phyloP scores from a whole-genome alignment of 2,329 filamentous ascomycete genomes.

The Botryotinia globosa region DNA sequence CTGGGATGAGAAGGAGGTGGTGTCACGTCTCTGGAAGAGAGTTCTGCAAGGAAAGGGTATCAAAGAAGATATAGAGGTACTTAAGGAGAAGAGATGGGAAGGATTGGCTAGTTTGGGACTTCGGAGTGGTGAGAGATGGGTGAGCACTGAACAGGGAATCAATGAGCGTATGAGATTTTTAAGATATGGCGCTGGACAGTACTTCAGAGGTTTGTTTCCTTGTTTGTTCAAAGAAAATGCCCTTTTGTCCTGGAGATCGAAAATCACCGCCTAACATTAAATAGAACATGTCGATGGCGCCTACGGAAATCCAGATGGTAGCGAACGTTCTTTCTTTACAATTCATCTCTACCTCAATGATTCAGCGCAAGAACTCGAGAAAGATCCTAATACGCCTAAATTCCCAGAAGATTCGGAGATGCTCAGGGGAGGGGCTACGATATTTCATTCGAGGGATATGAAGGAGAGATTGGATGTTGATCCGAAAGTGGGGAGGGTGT shows the following conservation, averaged over 20 bases:
- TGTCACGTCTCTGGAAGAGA: constrained; percentile 60
- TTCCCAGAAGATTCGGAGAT: neutral
- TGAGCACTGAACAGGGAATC: constrained; percentile 42
- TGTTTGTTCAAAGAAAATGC: too few relatives aligned
- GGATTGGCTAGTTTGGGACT: constrained; percentile 39
- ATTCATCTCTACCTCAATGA: constrained; percentile 56
- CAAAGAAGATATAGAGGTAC: constrained; percentile 41
- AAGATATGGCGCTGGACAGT: constrained; percentile 68
- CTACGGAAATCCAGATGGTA: constrained; percentile 46
- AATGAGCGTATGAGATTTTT: constrained; percentile 77
- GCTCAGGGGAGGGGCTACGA: constrained; percentile 48
- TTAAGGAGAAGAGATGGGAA: constrained; percentile 36
- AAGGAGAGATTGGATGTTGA: constrained; percentile 50
- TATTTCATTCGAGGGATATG: constrained; percentile 48
- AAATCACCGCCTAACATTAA: neutral
- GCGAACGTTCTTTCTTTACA: constrained; percentile 46
- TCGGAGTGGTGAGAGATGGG: constrained; percentile 27
- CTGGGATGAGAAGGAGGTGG: constrained; percentile 64
- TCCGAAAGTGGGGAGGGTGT: constrained; percentile 54
- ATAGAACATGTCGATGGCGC: constrained; percentile 40
- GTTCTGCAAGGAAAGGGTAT: constrained; percentile 49
- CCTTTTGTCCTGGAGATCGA: too few relatives aligned
- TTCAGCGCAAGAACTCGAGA: constrained; percentile 44
- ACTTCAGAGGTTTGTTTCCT: constrained; percentile 58
- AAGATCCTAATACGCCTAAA: constrained; percentile 9